These are phyloP conservation scores for Tarenaya hassleriana DNA, from an alignment of 345 rosid species.

Conservation along the genomic window DNA sequence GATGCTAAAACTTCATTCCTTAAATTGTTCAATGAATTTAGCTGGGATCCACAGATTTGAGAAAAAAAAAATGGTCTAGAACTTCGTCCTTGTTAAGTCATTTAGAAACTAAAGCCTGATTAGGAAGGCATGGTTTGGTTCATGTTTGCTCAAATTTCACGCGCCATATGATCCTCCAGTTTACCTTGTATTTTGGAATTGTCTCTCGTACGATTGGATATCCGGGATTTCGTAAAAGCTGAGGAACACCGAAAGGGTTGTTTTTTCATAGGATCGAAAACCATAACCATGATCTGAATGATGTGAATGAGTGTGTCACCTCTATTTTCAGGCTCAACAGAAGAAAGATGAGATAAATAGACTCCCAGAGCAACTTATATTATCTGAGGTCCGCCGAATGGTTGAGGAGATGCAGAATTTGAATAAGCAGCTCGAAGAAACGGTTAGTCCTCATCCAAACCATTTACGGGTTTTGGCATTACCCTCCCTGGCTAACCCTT, in stretches of 20 bases:
- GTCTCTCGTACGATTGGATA: too few species aligned
- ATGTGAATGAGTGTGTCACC: constrained; percentile 11
- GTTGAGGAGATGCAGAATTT: constrained; percentile 85
- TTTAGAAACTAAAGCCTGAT: neutral
- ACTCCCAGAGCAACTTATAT: constrained; percentile 70
- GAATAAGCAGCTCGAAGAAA: constrained; percentile 76
- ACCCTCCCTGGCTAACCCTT: neutral
- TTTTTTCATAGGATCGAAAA: too few species aligned
- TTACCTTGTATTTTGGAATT: too few species aligned
- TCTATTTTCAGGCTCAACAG: constrained; percentile 52
- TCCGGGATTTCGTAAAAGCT: too few species aligned
- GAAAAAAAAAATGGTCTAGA: neutral
- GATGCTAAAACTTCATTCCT: too few species aligned
- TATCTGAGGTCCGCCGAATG: constrained; percentile 79
- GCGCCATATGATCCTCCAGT: too few species aligned
- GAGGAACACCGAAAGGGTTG: too few species aligned
- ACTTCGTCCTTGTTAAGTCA: neutral
- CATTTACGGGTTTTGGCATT: too few species aligned
- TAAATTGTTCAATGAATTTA: too few species aligned
- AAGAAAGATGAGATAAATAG: constrained; percentile 58
- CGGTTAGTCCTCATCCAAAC: constrained; percentile 49
- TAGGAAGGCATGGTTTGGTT: neutral
- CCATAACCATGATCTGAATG: neutral
- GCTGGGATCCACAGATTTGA: neutral
- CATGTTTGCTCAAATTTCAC: too few species aligned